A percentile compares a stretch with the other conserved stretches of the same genome.
phyloP scores from a whole-genome alignment of 768 basidiomycete species.

The Heimioporus sp. region DNA sequence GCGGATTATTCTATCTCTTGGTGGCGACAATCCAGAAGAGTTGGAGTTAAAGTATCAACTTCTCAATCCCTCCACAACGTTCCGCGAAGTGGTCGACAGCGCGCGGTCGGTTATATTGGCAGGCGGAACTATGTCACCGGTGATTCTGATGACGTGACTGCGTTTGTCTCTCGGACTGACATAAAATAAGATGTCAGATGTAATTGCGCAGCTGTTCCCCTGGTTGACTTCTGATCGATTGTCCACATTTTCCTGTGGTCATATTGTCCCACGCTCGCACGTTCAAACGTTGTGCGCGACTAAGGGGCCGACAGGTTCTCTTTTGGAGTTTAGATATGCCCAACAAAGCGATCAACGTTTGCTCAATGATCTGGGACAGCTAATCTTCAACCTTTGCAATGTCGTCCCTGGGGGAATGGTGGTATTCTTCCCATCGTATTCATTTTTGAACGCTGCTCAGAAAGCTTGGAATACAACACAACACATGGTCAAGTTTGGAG shows the following conservation, averaged over 20 bases:
- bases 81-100: slow-evolving; percentile 76
- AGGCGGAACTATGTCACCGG: slow-evolving; percentile 99
- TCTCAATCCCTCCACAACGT: slow-evolving; percentile 86
- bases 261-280: slow-evolving; percentile 82
- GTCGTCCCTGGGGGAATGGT: slow-evolving; percentile 87
- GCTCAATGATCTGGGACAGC: slow-evolving; percentile 80
- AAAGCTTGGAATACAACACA: slow-evolving; percentile 63
- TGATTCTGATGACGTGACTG: slow-evolving; percentile 36
- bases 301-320: slow-evolving; percentile 70
- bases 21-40: slow-evolving; percentile 33
- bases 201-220: slow-evolving; percentile 77
- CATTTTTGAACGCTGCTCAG: slow-evolving; percentile 68
- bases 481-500: slow-evolving; percentile 54
- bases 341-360: slow-evolving; percentile 63
- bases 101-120: slow-evolving; percentile 88
- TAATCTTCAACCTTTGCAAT: slow-evolving; percentile 74
- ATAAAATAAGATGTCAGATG: slow-evolving; percentile 73
- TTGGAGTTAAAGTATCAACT: slow-evolving; percentile 87
- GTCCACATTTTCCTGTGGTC: slow-evolving; percentile 86
- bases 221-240: slow-evolving; percentile 58
- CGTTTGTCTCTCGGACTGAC: slow-evolving; percentile 3
- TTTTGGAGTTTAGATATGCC: slow-evolving; percentile 79
- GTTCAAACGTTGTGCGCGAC: slow-evolving; percentile 72
- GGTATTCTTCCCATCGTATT: slow-evolving; percentile 93
- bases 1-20: slow-evolving; percentile 60